Conservation (phyloP, 768 basidiomycete species). For the Jaapia argillacea region DNA sequence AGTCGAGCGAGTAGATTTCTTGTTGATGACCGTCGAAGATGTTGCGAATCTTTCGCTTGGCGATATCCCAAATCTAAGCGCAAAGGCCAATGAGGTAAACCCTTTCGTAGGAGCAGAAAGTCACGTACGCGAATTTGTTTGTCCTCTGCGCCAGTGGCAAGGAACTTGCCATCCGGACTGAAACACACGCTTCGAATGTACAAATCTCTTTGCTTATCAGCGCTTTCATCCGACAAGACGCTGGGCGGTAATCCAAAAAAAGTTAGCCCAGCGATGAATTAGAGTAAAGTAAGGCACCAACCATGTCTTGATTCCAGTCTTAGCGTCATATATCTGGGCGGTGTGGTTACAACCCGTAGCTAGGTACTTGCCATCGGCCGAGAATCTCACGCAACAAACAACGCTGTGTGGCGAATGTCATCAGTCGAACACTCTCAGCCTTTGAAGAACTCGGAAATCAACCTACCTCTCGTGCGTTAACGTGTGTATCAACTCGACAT, state of each 20-base stretch:
- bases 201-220: slow-evolving; percentile 66
- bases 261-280: slow-evolving; percentile 1
- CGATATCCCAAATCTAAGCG: slow-evolving; percentile 87
- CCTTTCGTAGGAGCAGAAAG: not conserved
- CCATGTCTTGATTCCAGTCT: slow-evolving; percentile 80
- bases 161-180: slow-evolving; percentile 58
- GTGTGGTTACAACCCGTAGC: slow-evolving; percentile 96
- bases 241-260: slow-evolving; percentile 26
- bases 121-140: slow-evolving; percentile 72
- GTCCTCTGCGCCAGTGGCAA: slow-evolving; percentile 86
- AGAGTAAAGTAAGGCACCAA: slow-evolving; percentile 16
- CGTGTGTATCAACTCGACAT: slow-evolving; percentile 76
- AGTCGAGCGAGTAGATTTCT: slow-evolving; percentile 92
- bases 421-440: not conserved
- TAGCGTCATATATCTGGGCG: slow-evolving; percentile 91
- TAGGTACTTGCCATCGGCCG: slow-evolving; percentile 84
- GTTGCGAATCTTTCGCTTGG: slow-evolving; percentile 65
- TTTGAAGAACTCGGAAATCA: slow-evolving; percentile 1
- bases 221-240: slow-evolving; percentile 69
- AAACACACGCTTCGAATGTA: slow-evolving; percentile 87
- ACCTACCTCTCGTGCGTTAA: slow-evolving; percentile 83
- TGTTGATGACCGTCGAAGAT: slow-evolving; percentile 85
- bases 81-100: not conserved
- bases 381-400: slow-evolving; percentile 89
- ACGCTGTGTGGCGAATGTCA: slow-evolving; percentile 38